A percentile compares a stretch with the other conserved stretches of the same genome.
Conservation (phyloP, 495 filamentous ascomycete genomes). For the Tuber umbilicatum region DNA sequence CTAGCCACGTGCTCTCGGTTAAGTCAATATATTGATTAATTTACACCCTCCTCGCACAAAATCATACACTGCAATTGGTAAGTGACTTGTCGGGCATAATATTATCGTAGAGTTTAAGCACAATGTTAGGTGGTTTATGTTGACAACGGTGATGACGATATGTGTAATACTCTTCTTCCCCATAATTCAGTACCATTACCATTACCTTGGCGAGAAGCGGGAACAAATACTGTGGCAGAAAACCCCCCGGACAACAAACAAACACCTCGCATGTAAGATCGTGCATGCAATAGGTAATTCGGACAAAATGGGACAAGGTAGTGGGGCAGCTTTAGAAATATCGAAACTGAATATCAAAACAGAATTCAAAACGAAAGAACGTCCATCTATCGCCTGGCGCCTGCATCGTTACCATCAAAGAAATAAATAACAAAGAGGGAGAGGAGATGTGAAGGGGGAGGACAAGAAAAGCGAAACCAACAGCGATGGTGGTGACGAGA, state of each 20-base stretch:
- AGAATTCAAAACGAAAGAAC: not conserved
- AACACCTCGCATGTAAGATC: not conserved
- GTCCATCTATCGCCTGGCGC: slow-evolving; percentile 2
- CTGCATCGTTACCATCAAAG: not conserved
- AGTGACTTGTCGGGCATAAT: not conserved
- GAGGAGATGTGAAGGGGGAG: not conserved
- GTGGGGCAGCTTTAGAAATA: not conserved
- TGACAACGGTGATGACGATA: not conserved
- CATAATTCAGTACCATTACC: not conserved
- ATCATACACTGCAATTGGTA: not conserved
- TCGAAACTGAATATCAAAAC: not conserved
- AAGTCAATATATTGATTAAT: not conserved
- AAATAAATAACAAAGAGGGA: not conserved
- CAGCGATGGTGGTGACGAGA: not conserved
- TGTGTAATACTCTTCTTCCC: not conserved
- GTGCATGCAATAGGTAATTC: not conserved
- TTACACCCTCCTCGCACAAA: not conserved
- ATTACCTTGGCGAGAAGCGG: not conserved
- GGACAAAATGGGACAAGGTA: not conserved
- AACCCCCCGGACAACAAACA: not conserved
- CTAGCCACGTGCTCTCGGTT: not conserved
- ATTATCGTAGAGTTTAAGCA: not conserved
- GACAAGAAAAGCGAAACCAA: not conserved
- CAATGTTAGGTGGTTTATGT: not conserved
- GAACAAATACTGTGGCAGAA: not conserved